Percentiles rank a stretch among this genome's conserved stretches.
These are phyloP conservation scores for Suhomyces prunicola DNA, from an alignment of 805 yeast genomes.

Conservation along the genomic window DNA sequence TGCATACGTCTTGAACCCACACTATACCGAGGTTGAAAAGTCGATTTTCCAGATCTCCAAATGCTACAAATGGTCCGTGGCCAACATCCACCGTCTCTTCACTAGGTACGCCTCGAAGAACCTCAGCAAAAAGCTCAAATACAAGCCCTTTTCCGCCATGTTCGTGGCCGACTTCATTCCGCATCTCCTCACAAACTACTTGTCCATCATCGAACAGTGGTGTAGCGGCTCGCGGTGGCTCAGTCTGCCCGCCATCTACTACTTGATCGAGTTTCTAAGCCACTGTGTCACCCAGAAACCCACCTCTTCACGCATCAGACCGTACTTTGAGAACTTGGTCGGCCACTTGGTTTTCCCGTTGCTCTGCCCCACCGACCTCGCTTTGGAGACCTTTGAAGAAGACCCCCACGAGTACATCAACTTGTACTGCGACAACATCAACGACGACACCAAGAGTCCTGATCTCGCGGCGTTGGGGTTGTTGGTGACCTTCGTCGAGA, in stretches of 20 bases:
- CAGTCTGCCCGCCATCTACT: conserved; percentile 59
- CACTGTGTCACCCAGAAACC: conserved; percentile 53
- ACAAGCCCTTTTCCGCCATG: conserved; percentile 55
- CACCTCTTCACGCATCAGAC: conserved; percentile 66
- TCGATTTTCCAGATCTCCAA: conserved; percentile 71
- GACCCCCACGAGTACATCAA: conserved; percentile 90
- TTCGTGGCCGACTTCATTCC: conserved; percentile 67
- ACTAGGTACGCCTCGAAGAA: conserved; percentile 61
- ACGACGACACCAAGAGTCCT: conserved; percentile 62
- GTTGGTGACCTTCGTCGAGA: conserved; percentile 66
- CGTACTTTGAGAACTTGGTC: conserved; percentile 62
- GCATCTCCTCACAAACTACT: conserved; percentile 60
- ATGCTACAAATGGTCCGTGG: conserved; percentile 74
- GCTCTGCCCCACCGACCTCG: conserved; percentile 64
- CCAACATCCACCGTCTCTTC: conserved; percentile 69
- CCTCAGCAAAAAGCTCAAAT: conserved; percentile 46
- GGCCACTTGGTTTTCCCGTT: conserved; percentile 74
- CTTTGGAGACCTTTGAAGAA: conserved; percentile 71
- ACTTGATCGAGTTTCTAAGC: conserved; percentile 50
- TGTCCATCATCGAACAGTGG: conserved; percentile 73
- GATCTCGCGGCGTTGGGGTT: conserved; percentile 78
- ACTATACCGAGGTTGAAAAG: conserved; percentile 49
- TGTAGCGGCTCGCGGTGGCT: conserved; percentile 66
- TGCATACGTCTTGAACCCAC: conserved; percentile 45
- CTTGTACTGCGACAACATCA: conserved; percentile 46